Evolutionary conservation across 352 stramenopile genomes (phyloP).

Genomic region (Phytophthora meadii): DNA sequence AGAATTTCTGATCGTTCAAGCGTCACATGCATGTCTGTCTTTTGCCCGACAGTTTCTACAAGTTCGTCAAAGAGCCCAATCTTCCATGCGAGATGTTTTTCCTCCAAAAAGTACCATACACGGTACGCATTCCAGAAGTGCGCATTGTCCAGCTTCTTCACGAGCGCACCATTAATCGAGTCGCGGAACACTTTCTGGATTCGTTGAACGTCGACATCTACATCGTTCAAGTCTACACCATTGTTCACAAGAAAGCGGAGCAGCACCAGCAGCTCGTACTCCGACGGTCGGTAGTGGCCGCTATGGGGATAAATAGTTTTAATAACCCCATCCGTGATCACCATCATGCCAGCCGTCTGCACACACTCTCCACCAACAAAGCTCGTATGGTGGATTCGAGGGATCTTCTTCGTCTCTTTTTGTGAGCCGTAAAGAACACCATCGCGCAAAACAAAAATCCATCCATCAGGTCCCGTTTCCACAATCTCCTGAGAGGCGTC

Average conservation of each 20-base stretch:
- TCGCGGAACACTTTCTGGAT: conserved; percentile 95
- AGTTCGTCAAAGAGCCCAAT: conserved; percentile 81
- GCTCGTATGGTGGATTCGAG: conserved; percentile 97
- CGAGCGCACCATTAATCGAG: conserved; percentile 68
- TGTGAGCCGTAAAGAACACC: conserved; percentile 93
- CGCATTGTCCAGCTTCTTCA: conserved; percentile 86
- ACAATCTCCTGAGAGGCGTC: conserved; percentile 78
- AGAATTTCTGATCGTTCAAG: conserved; percentile 50
- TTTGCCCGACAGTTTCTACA: conserved; percentile 69
- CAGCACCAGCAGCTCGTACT: conserved; percentile 95
- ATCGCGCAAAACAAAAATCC: conserved; percentile 98
- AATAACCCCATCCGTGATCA: conserved; percentile 92
- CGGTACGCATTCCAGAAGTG: conserved; percentile 85
- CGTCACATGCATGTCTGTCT: conserved; percentile 44
- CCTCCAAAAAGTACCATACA: conserved; percentile 78
- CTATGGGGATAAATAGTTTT: conserved; percentile 97
- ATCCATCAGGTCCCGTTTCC: conserved; percentile 92
- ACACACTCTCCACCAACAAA: conserved; percentile 97
- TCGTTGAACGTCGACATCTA: conserved; percentile 96
- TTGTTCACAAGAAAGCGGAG: conserved; percentile 93
- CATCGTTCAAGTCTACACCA: conserved; percentile 89
- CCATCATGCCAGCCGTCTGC: conserved; percentile 97
- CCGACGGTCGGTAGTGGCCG: conserved; percentile 96
- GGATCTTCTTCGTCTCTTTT: conserved; percentile 94
- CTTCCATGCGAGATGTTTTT: conserved; percentile 83